Evolutionary conservation across 164 flowering plant genomes (phyloP), one percentile per base, ranked within the genome.

Genomic region (Vitis rotundifolia): DNA sequence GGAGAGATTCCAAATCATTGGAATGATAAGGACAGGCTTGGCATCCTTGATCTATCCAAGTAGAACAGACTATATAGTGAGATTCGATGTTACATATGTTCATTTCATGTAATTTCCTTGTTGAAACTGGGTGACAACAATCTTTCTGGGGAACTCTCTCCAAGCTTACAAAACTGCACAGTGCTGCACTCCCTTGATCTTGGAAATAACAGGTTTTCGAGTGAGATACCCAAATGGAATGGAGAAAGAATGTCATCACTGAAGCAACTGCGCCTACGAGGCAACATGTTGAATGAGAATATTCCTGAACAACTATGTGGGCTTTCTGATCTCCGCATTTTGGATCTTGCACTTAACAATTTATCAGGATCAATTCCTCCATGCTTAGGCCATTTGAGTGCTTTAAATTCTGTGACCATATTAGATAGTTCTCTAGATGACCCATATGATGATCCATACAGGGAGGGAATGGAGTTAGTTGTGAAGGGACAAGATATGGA

Each of bases 11-110:
- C 81, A 7, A 5, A 67, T 8, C 64, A 65, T 68, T 77, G 84
- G 79, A 14, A 16, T 7, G 31, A 63, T 15, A 13, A 26, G 11
- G 12, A 5, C 0, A 5, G 2, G 0, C 59, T 84, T 3, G 1
- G 16, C 7, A 26, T 47, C 10, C 16, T 82, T 0, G 69, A 71
- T 61, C 22, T 85, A 31, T 55, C 65, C 10, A 59, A n/a, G n/a
- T n/a, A 59, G 18, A 85, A 85, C 51, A 58, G 48, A 19, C 16
- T 84, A 19, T 66, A 69, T 2, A 84, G 87, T 7, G 49, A 18
- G n/a, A 78, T 86, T 59, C 85, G 86, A 11, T 28, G 19, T 2
- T 80, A 73, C 1, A 11, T 79, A 9, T 72, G 75, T 22, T 51
- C 13, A 14, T 31, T 68, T 11, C 1, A 31, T 28, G 47, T 31